Evolutionary conservation across 768 basidiomycete genomes (phyloP).

Genomic region (Xerocomellus intermedius): DNA sequence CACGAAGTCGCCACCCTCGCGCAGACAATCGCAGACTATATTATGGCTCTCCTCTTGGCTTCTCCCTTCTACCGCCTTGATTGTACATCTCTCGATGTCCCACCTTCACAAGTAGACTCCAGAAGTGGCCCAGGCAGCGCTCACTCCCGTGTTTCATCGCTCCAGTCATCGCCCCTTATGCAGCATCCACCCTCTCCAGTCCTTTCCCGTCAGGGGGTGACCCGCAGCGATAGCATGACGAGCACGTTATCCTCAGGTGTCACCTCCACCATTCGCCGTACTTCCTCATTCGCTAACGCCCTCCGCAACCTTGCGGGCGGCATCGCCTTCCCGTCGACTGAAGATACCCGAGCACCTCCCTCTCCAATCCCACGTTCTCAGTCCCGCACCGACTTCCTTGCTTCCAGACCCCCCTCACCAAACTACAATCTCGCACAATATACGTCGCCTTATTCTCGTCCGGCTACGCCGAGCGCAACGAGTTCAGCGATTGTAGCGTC

Average conservation of each 20-base stretch:
- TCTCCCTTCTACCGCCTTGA: constrained; percentile 82
- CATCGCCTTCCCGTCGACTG: constrained; percentile 65
- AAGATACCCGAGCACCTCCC: constrained; percentile 48
- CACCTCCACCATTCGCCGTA: constrained; percentile 68
- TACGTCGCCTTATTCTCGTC: constrained; percentile 68
- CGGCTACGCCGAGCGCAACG: constrained; percentile 41
- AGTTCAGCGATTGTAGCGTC: constrained; percentile 23
- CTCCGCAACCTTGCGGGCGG: constrained; percentile 68
- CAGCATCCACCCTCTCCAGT: constrained; percentile 48
- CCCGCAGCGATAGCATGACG: constrained; percentile 62
- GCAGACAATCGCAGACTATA: constrained; percentile 88
- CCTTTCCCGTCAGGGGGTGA: constrained; percentile 46
- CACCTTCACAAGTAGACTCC: constrained; percentile 43
- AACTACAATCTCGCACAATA: constrained; percentile 78
- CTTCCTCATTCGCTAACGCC: constrained; percentile 78
- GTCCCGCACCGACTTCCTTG: constrained; percentile 28
- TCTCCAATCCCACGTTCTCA: constrained; percentile 28
- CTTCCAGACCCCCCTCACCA: constrained; percentile 75
- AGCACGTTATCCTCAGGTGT: constrained; percentile 61
- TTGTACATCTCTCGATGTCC: constrained; percentile 56
- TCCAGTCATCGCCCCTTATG: constrained; percentile 48
- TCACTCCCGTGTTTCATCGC: constrained; percentile 46
- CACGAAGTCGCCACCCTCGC: constrained; percentile 90
- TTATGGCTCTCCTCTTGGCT: constrained; percentile 85
- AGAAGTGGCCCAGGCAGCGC: constrained; percentile 28